These are phyloP conservation scores for Mucor plumbeus DNA, from an alignment of 371 early-diverging fungal species.

Conservation along the genomic window DNA sequence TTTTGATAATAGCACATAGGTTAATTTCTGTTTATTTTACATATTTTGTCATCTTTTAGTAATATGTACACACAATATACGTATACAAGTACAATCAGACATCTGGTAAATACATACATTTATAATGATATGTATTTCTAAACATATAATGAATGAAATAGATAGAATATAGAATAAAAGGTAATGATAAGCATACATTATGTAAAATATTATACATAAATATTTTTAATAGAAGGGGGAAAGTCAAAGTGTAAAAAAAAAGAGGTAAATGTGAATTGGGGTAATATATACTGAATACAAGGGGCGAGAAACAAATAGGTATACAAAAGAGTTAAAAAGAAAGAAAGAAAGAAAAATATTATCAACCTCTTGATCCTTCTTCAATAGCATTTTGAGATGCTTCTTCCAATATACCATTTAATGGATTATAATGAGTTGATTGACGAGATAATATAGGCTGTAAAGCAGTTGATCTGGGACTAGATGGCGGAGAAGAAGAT, in stretches of 20 bases:
- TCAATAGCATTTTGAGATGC: neutral
- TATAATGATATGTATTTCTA: neutral
- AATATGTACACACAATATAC: no score
- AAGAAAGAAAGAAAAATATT: no score
- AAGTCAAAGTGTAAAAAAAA: neutral
- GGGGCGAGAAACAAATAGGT: neutral
- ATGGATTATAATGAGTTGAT: conserved; percentile 25
- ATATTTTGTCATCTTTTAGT: no score
- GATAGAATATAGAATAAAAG: neutral
- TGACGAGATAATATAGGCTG: conserved; percentile 28
- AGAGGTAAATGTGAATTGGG: neutral
- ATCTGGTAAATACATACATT: no score
- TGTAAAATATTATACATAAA: neutral
- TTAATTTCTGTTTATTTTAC: no score
- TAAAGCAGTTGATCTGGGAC: conserved; percentile 3
- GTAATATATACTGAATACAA: neutral
- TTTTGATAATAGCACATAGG: no score
- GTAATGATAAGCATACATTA: neutral
- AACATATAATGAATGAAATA: no score
- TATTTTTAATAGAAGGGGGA: neutral
- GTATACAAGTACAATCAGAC: no score
- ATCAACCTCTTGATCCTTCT: neutral
- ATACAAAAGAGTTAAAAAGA: neutral
- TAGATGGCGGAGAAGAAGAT: conserved; percentile 21
- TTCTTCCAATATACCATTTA: conserved; percentile 29